A percentile compares a stretch with the other conserved stretches of the same genome.
phyloP scores from a whole-genome alignment of 106 monocot genomes.

The Iris macrosiphon region DNA sequence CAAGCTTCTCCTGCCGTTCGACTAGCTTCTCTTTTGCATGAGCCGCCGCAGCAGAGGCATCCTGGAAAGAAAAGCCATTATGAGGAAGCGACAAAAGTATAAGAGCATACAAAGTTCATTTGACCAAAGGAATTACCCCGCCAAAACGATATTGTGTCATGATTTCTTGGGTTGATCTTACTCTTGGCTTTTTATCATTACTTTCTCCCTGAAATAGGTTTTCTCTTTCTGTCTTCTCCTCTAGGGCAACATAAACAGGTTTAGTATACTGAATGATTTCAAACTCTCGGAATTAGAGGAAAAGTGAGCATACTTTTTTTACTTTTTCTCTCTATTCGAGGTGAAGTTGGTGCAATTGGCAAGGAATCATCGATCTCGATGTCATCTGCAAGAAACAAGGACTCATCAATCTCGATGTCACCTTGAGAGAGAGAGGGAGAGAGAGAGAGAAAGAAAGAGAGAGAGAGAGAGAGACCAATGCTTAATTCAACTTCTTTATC shows the following conservation, averaged over 20 bases:
- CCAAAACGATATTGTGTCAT: conserved; percentile 74
- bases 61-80: conserved; percentile 33
- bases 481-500: conserved; percentile 41
- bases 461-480: too few relatives aligned
- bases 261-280: not conserved
- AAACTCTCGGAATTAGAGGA: not conserved
- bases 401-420: too few relatives aligned
- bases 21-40: conserved; percentile 84
- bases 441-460: conserved; percentile 12
- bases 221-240: conserved; percentile 49
- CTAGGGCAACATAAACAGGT: conserved; percentile 14
- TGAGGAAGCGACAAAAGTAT: not conserved
- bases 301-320: conserved; percentile 23
- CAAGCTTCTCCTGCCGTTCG: conserved; percentile 83
- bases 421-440: conserved; percentile 15
- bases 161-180: conserved; percentile 81
- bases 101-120: not conserved
- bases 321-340: conserved; percentile 26
- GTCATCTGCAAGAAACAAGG: conserved; percentile 67
- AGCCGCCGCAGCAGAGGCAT: conserved; percentile 85
- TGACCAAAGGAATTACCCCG: conserved; percentile 50
- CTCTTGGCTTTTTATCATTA: conserved; percentile 53
- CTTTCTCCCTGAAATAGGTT: conserved; percentile 70
- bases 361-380: conserved; percentile 72
- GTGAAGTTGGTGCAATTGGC: conserved; percentile 32